A percentile compares a stretch with the other conserved stretches of the same genome.
These are phyloP conservation scores for Setaria viridis DNA, from an alignment of 202 grass and related monocot species.

Conservation along the genomic window DNA sequence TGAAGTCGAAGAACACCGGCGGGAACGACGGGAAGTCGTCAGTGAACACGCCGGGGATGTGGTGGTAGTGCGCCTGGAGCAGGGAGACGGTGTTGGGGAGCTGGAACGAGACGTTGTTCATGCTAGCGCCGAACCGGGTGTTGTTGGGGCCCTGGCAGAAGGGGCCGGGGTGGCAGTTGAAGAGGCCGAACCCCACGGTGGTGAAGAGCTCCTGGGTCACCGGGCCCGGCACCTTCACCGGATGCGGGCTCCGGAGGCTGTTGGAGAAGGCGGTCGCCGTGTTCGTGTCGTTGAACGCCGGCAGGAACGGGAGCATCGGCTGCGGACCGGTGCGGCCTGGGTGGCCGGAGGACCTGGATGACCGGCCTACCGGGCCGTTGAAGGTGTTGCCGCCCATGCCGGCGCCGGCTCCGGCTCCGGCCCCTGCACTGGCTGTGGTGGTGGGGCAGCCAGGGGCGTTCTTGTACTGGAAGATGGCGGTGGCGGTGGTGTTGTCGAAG, in stretches of 20 bases:
- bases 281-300: slow-evolving; percentile 79
- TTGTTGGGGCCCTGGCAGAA: slow-evolving; percentile 85
- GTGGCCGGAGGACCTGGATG: neutral
- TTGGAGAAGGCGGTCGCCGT: slow-evolving; percentile 68
- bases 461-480: slow-evolving; percentile 86
- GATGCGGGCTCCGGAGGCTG: slow-evolving; percentile 61
- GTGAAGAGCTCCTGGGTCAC: slow-evolving; percentile 79
- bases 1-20: slow-evolving; percentile 80
- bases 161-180: slow-evolving; percentile 60
- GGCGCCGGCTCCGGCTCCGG: neutral
- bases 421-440: neutral
- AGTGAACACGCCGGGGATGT: slow-evolving; percentile 75
- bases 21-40: slow-evolving; percentile 77
- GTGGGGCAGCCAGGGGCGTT: slow-evolving; percentile 37
- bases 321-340: slow-evolving; percentile 24
- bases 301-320: slow-evolving; percentile 72
- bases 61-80: slow-evolving; percentile 77
- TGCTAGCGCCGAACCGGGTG: slow-evolving; percentile 80
- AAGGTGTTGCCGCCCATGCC: neutral
- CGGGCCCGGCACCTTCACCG: slow-evolving; percentile 73
- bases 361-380: slow-evolving; percentile 2
- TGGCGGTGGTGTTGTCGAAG: slow-evolving; percentile 93
- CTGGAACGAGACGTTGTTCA: slow-evolving; percentile 94
- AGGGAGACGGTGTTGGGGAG: slow-evolving; percentile 67
- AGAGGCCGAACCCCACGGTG: slow-evolving; percentile 72